Percentiles rank a stretch among this genome's conserved stretches.
phyloP scores from a whole-genome alignment of 176 grass and related monocot species.

The Triticum timopheevii region DNA sequence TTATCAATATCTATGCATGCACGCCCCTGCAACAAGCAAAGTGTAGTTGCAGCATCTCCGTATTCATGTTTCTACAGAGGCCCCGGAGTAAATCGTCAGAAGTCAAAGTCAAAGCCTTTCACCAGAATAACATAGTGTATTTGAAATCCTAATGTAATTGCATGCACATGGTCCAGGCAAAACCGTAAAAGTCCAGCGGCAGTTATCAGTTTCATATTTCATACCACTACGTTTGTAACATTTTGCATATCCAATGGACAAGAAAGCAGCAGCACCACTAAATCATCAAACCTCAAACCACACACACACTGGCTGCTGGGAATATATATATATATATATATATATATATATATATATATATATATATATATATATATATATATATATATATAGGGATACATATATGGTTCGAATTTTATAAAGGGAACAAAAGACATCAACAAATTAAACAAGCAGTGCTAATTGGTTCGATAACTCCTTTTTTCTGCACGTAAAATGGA shows the following conservation, averaged over 20 bases:
- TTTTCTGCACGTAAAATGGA: constrained; percentile 24
- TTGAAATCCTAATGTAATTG: not conserved
- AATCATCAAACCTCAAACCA: constrained; percentile 1
- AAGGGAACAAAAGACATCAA: constrained; percentile 16
- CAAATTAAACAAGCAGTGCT: constrained; percentile 16
- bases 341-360: not conserved
- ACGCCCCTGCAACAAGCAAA: constrained; percentile 11
- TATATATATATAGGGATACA: not conserved
- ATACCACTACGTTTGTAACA: constrained; percentile 1
- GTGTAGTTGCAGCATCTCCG: not conserved
- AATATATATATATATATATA: not conserved
- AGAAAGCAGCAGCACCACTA: not conserved
- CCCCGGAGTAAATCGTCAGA: not conserved
- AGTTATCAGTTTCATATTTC: not conserved
- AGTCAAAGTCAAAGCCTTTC: not conserved
- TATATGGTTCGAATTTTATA: constrained; percentile 22
- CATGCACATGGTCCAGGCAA: not conserved
- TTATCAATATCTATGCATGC: not conserved
- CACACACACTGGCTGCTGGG: not conserved
- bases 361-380: not conserved
- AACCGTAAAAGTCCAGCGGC: not conserved
- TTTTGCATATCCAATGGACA: not conserved
- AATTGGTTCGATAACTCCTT: constrained; percentile 1
- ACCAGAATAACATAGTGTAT: not conserved
- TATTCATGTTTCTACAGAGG: constrained; percentile 6